These are phyloP conservation scores for Coemansia sp. DNA, from an alignment of 192 early-diverging fungal genomes.

Conservation along the genomic window DNA sequence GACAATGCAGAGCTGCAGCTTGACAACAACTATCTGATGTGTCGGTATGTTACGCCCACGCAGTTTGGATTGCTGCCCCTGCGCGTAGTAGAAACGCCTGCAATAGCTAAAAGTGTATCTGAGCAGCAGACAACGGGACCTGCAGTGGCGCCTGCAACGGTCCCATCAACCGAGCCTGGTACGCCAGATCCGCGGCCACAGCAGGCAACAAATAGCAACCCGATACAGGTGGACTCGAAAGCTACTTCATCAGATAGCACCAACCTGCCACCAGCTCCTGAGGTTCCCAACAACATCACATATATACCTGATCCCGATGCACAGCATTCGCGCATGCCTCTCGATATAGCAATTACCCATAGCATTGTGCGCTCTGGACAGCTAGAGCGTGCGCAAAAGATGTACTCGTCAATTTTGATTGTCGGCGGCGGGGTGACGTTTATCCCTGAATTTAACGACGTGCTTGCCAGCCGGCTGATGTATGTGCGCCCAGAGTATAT, in stretches of 20 bases:
- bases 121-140: not conserved
- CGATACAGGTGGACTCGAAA: constrained; percentile 1
- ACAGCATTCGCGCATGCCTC: constrained; percentile 48
- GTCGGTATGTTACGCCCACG: constrained; percentile 19
- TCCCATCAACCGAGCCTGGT: constrained; percentile 10
- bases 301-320: constrained; percentile 36
- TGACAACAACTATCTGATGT: not conserved
- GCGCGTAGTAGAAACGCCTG: constrained; percentile 11
- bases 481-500: constrained; percentile 33
- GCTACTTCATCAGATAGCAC: not conserved
- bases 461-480: constrained; percentile 36
- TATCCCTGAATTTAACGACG: constrained; percentile 58
- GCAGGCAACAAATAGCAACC: too few species aligned
- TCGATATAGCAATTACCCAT: constrained; percentile 71
- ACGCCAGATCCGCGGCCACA: too few species aligned
- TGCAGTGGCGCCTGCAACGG: constrained; percentile 7
- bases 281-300: constrained; percentile 3
- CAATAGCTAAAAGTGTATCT: not conserved
- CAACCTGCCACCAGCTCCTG: constrained; percentile 16
- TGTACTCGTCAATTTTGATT: constrained; percentile 76
- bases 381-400: constrained; percentile 68
- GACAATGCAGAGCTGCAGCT: constrained; percentile 2
- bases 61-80: constrained; percentile 44
- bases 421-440: constrained; percentile 77
- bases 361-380: constrained; percentile 62